phyloP scores from a whole-genome alignment of 805 yeast species.

The Candida chilensis region DNA sequence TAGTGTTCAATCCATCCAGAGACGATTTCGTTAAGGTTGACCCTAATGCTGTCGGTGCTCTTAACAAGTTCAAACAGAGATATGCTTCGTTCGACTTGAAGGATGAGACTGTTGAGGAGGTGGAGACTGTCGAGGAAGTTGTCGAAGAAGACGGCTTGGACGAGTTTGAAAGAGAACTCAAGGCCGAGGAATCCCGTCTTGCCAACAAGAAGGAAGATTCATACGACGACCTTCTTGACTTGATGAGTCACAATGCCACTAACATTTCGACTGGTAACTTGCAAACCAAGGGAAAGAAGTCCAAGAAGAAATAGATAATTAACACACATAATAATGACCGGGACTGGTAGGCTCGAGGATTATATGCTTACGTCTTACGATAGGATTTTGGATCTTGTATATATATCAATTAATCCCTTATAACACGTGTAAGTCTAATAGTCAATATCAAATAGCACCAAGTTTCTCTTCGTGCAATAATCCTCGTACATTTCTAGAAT shows the following conservation, averaged over 20 bases:
- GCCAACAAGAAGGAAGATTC: constrained; percentile 3
- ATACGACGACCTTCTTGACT: constrained; percentile 44
- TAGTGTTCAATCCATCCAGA: constrained; percentile 84
- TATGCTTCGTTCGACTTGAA: constrained; percentile 45
- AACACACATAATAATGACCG: constrained; percentile 3
- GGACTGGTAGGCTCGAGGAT: too few species aligned
- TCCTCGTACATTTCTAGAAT: constrained; percentile 18
- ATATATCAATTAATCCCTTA: too few species aligned
- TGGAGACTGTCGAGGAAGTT: constrained; percentile 11
- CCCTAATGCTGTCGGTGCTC: constrained; percentile 77
- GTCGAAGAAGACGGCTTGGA: constrained; percentile 6
- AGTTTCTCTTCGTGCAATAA: constrained; percentile 7
- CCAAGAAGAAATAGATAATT: constrained; percentile 22
- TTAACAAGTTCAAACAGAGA: constrained; percentile 65
- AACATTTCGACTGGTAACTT: constrained; percentile 51
- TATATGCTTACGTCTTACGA: too few species aligned
- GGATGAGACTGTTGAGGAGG: constrained; percentile 19
- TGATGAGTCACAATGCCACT: constrained; percentile 48
- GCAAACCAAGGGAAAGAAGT: constrained; percentile 35
- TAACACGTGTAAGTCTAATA: too few species aligned
- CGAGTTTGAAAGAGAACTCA: constrained; percentile 3
- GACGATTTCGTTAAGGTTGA: constrained; percentile 67
- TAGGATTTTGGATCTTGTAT: too few species aligned
- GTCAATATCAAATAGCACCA: too few species aligned
- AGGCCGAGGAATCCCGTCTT: too few species aligned